Evolutionary conservation across 2,329 filamentous ascomycete genomes (phyloP), one percentile per base, ranked within the genome.

Genomic region (Penicillium sp.): DNA sequence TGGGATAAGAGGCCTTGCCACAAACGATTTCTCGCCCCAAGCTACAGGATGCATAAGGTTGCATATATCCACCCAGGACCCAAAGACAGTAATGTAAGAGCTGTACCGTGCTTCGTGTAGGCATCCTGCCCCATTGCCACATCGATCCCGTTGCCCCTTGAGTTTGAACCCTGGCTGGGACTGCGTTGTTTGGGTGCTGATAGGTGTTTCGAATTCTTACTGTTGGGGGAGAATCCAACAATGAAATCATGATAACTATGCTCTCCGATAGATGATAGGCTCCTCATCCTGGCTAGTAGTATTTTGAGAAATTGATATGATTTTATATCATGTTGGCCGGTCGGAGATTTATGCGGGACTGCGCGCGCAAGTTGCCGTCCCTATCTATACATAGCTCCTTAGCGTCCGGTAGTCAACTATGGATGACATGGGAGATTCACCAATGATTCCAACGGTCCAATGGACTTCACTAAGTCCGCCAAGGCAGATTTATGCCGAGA

Each of bases 1-100:
- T 40, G 7, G 18, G n/a, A 40, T 22, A 20, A 46, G 15, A 12
- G 18, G 20, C 15, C 29, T 47, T 33, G 29, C 29, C 29, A 47
- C 29, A 1, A 2, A 22, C 1, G n/a, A 29, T 23, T 31, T 43
- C 26, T 25, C n/a, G 29, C 35, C 14, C 44, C 26, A 26, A 25
- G 29, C 29, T 15, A 33, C 37, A 43, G 48, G 48, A 50, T 50
- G 25, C 48, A 50, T 50, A 50, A 50, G 37, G 48, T 42, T 49
- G 47, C 47, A 49, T 49, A 49, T 40, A 18, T 47, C 18, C 44
- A 29, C 44, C 27, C 44, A 2, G 29, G 20, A 33, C 2, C 12
- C 27, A 18, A 27, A 29, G 8, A 31, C 7, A 31, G 6, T 35
- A 37, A 31, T 15, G 44, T 31, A 27, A 47, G 26, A 33, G 26